Evolutionary conservation across 2,329 filamentous ascomycete genomes (phyloP), one percentile per base, ranked within the genome.

Genomic region (Arthrobotrys conoides): DNA sequence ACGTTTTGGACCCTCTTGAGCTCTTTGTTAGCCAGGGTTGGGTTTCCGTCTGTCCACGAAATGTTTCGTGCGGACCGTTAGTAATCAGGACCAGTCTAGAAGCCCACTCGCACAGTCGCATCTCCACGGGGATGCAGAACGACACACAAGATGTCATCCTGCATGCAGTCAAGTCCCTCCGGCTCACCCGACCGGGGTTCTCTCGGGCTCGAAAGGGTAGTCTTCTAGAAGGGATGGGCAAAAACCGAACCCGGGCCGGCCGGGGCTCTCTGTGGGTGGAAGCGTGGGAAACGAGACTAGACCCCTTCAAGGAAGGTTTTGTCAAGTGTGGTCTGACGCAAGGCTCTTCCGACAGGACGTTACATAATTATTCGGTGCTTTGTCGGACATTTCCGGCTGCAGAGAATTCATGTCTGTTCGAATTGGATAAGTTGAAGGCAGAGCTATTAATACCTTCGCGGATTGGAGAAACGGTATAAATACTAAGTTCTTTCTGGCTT

Each of bases 301-400:
- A 22, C 57, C 33, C 1, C 20, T 61, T 24, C n/a, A 10, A 36
- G 57, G 6, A 44, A 61, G 22, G 57, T 44, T 61, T 44, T 18
- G 33, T 8, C 36, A 18, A 44, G 36, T 61, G 63, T 66, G 63
- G 71, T 38, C 63, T 75, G 63, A 66, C 36, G 71, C 20, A 51
- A 44, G 49, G 48, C 33, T 55, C 41, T 53, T 38, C 49, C 38
- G 18, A 65, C 48, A 24, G 10, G 48, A 51, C n/a, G 71, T 76
- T 76, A 76, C 64, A 63, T 76, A 76, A 76, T 51, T 36, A n/a
- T 48, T 49, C 27, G 22, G 61, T 18, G 14, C 20, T 41, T 38
- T 30, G 20, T 76, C 73, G 73, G 73, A 67, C 73, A 68, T 71
- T 67, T 36, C 73, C 73, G 73, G 73, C 48, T 16, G 57, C 57